Evolutionary conservation across 2,329 filamentous ascomycete genomes (phyloP), one percentile per base, ranked within the genome.

Genomic region (Aspergillus sp.): DNA sequence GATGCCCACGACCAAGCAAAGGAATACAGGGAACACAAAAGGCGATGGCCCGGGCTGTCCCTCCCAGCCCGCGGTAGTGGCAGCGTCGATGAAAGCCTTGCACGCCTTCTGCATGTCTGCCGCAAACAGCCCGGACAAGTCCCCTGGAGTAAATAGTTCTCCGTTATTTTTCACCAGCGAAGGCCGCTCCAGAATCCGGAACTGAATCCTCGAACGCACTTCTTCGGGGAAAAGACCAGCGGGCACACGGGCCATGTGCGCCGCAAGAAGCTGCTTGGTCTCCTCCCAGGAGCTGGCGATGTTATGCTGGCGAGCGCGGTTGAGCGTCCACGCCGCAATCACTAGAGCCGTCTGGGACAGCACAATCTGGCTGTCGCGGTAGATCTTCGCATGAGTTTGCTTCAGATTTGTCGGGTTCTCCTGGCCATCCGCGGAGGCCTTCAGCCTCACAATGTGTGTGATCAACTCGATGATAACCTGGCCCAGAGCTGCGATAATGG

Each of bases 391-490:
- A 56, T 72, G 66, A 2, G 50, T 64, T 49, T 77, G 74, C 49
- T 75, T 76, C 30, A 70, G 49, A 46, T 70, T 76, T 6, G 50
- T 35, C 5, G 73, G 71, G 6, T 65, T 51, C n/a, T 59, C 57
- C 42, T 65, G 42, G 47, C 61, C 53, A 52, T 65, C 51, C n/a
- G 49, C 63, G 9, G 66, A 63, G 9, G 59, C 53, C 32, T 63
- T 66, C n/a, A 76, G 58, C 19, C 65, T 67, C 17, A 61, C 58
- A 17, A 73, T 65, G 54, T 75, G 69, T 10, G 70, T 67, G 41
- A 71, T 66, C 16, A 76, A 64, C 55, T 76, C 73, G 45, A 71
- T 66, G 43, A 70, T 60, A 7, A 76, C 65, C 53, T 76, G 74
- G 49, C 71, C 68, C 32, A 76, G 49, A 3, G 70, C 72, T n/a